Evolutionary conservation across 805 yeast species (phyloP), one percentile per base, ranked within the genome.

Genomic region (Kluyveromyces wickerhamii): DNA sequence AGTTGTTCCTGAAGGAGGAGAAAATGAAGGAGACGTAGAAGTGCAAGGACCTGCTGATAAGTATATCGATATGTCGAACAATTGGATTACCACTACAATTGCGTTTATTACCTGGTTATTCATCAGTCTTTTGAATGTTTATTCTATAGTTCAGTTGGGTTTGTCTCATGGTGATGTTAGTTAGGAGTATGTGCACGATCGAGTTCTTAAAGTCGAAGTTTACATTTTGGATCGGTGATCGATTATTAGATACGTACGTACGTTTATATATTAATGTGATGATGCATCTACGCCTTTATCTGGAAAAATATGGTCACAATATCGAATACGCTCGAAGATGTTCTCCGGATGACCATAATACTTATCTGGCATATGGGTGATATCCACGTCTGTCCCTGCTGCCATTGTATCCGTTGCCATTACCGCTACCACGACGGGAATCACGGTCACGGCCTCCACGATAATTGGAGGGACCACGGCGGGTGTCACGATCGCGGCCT

Each of bases 101-200:
- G 83, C 78, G 0, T 48, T 68, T 3, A 19, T 65, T 2, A 66
- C 87, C 4, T 87, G 95, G 94, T 43, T 77, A 1, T 77, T 81
- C 41, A 72, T 88, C 24, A 60, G 80, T 0, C 67, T 72, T n/a
- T 64, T 85, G 50, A 88, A 87, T 52, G 66, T 80, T 13, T 87
- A 82, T 42, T 64, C 72, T 39, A 60, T 74, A 38, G 73, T 71
- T 1, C 60, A 67, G 36, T 45, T 54, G 19, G 60, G 60, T 20
- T 23, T 54, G 3, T 43, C 54, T 5, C 53, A 51, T 34, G 59
- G 58, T 13, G 47, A 51, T 29, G 34, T 51, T 14, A 43, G 38
- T 25, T 43, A 32, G 25, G 29, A n/a, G n/a, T n/a, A n/a, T n/a
- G n/a, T n/a, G n/a, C n/a, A n/a, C n/a, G n/a, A n/a, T n/a, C n/a